These are phyloP conservation scores for Wickerhamiella pararugosa DNA, from an alignment of 1,139 yeast genomes.

Conservation along the genomic window DNA sequence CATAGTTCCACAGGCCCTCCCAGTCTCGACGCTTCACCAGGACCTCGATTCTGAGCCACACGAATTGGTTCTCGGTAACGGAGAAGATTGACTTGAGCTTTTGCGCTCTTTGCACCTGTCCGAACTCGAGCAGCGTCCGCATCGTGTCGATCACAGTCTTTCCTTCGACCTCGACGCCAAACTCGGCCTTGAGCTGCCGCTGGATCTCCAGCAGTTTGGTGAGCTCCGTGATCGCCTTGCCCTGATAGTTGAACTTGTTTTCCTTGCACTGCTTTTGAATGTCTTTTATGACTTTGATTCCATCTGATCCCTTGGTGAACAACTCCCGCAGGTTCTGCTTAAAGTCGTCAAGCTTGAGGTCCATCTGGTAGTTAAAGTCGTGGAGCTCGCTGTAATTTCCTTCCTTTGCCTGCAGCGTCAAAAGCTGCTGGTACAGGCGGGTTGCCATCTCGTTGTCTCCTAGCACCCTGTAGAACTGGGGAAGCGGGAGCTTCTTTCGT, in stretches of 20 bases:
- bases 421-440: constrained; percentile 30
- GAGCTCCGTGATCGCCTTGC: constrained; percentile 33
- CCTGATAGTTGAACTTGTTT: constrained; percentile 8
- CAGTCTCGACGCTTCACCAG: constrained; percentile 41
- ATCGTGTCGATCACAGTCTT: constrained; percentile 45
- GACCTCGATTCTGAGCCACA: constrained; percentile 46
- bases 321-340: constrained; percentile 22
- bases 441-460: constrained; percentile 32
- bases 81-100: constrained; percentile 47
- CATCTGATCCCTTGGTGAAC: constrained; percentile 1
- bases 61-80: constrained; percentile 46
- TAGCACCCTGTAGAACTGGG: constrained; percentile 41
- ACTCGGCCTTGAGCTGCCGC: constrained; percentile 38
- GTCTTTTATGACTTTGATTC: constrained; percentile 6
- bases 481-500: constrained; percentile 32
- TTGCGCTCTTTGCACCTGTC: constrained; percentile 44
- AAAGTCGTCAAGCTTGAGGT: constrained; percentile 34
- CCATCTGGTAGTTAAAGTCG: constrained; percentile 49
- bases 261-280: constrained; percentile 9
- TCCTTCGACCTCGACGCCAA: constrained; percentile 38
- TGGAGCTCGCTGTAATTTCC: constrained; percentile 26
- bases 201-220: constrained; percentile 38
- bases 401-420: neutral
- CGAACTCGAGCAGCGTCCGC: constrained; percentile 35
- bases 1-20: constrained; percentile 41